phyloP scores from a whole-genome alignment of 1,139 yeast species.

The Suhomyces atakaporum region DNA sequence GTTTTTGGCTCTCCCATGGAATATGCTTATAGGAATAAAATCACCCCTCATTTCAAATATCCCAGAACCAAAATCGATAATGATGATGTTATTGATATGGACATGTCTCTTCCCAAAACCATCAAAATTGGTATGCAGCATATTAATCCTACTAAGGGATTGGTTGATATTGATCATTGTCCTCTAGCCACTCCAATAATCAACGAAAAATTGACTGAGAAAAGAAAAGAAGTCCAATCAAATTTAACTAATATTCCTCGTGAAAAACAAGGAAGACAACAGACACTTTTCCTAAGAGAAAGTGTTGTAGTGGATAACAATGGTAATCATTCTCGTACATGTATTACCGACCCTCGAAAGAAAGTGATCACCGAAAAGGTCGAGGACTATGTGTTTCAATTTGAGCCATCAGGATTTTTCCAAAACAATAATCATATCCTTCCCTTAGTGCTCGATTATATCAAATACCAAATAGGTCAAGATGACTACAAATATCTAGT shows the following conservation, averaged over 20 bases:
- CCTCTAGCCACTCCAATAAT: conserved; percentile 33
- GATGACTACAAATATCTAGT: conserved; percentile 30
- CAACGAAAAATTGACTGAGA: conserved; percentile 21
- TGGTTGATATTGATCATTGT: conserved; percentile 34
- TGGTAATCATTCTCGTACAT: conserved; percentile 32
- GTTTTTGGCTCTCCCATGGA: conserved; percentile 35
- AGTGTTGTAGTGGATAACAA: conserved; percentile 35
- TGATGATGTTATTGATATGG: conserved; percentile 4
- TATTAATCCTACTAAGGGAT: conserved; percentile 22
- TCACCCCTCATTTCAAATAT: conserved; percentile 38
- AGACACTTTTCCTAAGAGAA: conserved; percentile 35
- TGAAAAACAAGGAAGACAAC: conserved; percentile 13
- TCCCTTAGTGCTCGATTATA: conserved; percentile 37
- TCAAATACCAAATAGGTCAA: conserved; percentile 26
- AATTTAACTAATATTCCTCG: conserved; percentile 6
- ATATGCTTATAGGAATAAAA: conserved; percentile 38
- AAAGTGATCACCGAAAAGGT: conserved; percentile 34
- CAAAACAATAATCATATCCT: conserved; percentile 39
- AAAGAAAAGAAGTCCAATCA: conserved; percentile 16
- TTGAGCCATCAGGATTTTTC: conserved; percentile 37
- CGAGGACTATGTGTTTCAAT: conserved; percentile 35
- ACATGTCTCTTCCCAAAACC: background rate
- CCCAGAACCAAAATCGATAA: conserved; percentile 14
- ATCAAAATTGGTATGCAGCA: conserved; percentile 36
- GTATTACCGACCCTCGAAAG: conserved; percentile 25